Evolutionary conservation across 129 eudicot species (phyloP).

Genomic region (Flaveria brownii): DNA sequence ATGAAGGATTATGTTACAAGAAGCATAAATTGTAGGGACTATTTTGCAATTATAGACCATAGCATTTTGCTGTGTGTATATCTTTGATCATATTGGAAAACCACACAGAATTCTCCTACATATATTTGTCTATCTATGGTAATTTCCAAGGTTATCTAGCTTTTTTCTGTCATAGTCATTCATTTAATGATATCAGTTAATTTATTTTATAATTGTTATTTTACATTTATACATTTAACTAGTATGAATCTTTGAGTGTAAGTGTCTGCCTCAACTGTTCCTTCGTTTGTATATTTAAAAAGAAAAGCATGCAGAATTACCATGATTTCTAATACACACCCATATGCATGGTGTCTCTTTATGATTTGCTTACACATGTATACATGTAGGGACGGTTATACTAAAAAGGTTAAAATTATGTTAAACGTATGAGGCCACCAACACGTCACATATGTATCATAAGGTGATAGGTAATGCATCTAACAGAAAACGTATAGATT

Average conservation of each 20-base stretch:
- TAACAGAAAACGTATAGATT: no score
- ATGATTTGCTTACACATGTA: neutral
- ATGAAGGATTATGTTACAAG: neutral
- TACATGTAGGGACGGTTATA: no score
- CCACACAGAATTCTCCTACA: neutral
- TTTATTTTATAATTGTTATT: no score
- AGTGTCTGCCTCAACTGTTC: no score
- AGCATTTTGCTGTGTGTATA: neutral
- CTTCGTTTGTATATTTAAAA: no score
- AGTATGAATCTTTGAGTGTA: no score
- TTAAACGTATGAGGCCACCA: no score
- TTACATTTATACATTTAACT: no score
- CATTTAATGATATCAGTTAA: neutral
- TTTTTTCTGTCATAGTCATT: neutral
- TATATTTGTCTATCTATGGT: constrained; percentile 16
- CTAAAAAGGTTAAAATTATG: no score
- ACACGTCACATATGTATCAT: no score
- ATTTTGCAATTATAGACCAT: neutral
- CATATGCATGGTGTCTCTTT: neutral
- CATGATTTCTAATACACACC: neutral
- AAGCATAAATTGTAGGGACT: constrained; percentile 2
- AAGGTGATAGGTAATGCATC: no score
- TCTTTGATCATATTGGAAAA: constrained; percentile 14
- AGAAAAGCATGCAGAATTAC: neutral
- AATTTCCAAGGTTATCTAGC: constrained; percentile 21